phyloP scores from a whole-genome alignment of 202 grass and related monocot species.

The Carex arenaria region DNA sequence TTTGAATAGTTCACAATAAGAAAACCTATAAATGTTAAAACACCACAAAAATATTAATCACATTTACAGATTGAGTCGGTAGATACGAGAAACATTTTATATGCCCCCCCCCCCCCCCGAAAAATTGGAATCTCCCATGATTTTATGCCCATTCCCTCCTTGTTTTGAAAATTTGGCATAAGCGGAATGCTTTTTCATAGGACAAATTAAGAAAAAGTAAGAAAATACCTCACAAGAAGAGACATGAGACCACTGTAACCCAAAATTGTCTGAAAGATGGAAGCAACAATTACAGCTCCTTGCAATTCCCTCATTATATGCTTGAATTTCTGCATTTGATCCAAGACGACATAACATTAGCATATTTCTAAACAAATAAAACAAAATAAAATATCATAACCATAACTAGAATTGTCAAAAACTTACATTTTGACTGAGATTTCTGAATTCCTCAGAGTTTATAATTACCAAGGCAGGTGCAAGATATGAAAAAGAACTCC shows the following conservation, averaged over 20 bases:
- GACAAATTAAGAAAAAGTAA: neutral
- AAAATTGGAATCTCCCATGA: neutral
- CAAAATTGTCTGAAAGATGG: constrained; percentile 90
- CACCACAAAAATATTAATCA: neutral
- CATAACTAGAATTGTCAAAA: constrained; percentile 23
- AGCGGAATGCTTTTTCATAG: neutral
- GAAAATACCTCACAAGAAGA: constrained; percentile 78
- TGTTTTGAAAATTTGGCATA: neutral
- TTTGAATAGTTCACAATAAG: neutral
- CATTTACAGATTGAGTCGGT: neutral
- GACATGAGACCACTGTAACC: constrained; percentile 98
- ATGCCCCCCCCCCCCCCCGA: neutral
- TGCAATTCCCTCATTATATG: constrained; percentile 98
- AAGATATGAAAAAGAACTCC: constrained; percentile 98
- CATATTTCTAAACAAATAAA: constrained; percentile 11
- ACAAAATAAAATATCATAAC: neutral
- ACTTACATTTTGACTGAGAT: constrained; percentile 94
- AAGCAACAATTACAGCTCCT: constrained; percentile 92
- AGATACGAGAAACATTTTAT: neutral
- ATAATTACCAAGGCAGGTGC: constrained; percentile 93
- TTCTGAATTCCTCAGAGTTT: constrained; percentile 92
- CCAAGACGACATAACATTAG: neutral
- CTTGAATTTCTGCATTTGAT: constrained; percentile 89
- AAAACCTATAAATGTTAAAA: neutral
- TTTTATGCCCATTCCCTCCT: neutral